Base-by-base conservation (phyloP, 352 stramenopile species). In the Peronospora belbahrii region DNA sequence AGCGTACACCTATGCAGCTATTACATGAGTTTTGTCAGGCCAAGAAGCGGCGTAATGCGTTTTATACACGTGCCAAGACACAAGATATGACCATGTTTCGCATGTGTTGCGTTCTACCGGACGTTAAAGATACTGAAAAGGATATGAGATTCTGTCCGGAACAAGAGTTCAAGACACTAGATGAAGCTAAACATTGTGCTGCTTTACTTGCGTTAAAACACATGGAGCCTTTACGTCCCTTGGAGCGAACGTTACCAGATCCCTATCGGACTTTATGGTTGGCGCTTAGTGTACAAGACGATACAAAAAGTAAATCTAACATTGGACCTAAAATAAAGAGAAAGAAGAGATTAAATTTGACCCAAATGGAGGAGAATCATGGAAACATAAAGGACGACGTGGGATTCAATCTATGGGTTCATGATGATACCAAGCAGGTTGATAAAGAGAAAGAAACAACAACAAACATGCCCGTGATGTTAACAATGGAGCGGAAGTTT, bases 161-260 rank as follows among this genome's bases (percentile, higher is more conserved):
- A 74, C 72, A 95, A 75, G 62, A 85, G 67, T 76, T 89, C 34
- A 64, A 79, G 3, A 66, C 74, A 13, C 48, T 79, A 30, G 82
- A 94, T 41, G 87, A 97, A 38, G 94, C 95, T 18, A 96, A 96
- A 51, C 87, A 97, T 67, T 92, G 81, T 41, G 79, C 75, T 3
- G 92, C 92, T 13, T 67, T 99, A 28, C 65, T 99, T 24, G 95
- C 93, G 33, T 67, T 99, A 15, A 70, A 96, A 30, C 81, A 97
- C 54, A 51, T 98, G n/a, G 92, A 97, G 45, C 88, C 87, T 3
- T 74, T 75, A 9, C 72, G 96, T 0, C 95, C 96, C 0, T 78
- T 97, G 36, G 95, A 99, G 63, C 68, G 94, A 27, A 98, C 97
- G 47, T 70, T 99, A 9, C 96, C 96, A 4, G 95, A 99, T 48